phyloP scores from a whole-genome alignment of 257 asterid genomes.

The Fraxinus excelsior region DNA sequence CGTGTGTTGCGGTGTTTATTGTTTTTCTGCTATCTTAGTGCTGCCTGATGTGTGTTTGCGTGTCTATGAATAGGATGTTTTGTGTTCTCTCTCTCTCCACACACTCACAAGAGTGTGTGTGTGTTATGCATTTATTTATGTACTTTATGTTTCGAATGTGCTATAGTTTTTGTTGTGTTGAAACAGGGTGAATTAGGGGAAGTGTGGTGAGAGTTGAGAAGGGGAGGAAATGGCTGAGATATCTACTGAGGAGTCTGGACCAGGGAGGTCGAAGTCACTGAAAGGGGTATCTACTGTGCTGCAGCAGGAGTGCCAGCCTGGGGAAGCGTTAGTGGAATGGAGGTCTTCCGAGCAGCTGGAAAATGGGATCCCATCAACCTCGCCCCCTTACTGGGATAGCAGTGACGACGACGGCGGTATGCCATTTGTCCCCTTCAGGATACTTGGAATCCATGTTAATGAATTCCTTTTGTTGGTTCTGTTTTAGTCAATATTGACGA shows the following conservation, averaged over 20 bases:
- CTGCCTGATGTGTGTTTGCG: no score
- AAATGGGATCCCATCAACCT: conserved; percentile 73
- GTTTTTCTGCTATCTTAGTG: no score
- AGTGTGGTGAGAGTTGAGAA: conserved; percentile 39
- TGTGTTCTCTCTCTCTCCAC: not conserved
- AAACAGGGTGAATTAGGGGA: conserved; percentile 45
- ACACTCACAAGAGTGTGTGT: no score
- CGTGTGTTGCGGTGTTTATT: no score
- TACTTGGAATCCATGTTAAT: not conserved
- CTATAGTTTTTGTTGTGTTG: conserved; percentile 9
- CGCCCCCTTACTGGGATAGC: conserved; percentile 86
- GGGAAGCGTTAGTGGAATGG: conserved; percentile 76
- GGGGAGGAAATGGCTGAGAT: conserved; percentile 61
- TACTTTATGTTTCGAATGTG: not conserved
- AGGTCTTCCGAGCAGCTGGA: conserved; percentile 81
- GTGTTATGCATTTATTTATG: no score
- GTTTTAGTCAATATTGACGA: not conserved
- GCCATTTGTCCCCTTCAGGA: conserved; percentile 16
- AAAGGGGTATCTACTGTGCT: conserved; percentile 47
- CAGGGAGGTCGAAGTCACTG: conserved; percentile 43
- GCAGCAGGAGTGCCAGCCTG: conserved; percentile 52
- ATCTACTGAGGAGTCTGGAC: conserved; percentile 46
- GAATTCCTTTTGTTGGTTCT: not conserved
- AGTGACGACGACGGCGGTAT: conserved; percentile 57
- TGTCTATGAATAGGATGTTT: not conserved